Percentiles rank a stretch among this genome's conserved stretches.
Evolutionary conservation across 2,329 filamentous ascomycete species (phyloP).

Genomic region (Calonectria leucothoes): DNA sequence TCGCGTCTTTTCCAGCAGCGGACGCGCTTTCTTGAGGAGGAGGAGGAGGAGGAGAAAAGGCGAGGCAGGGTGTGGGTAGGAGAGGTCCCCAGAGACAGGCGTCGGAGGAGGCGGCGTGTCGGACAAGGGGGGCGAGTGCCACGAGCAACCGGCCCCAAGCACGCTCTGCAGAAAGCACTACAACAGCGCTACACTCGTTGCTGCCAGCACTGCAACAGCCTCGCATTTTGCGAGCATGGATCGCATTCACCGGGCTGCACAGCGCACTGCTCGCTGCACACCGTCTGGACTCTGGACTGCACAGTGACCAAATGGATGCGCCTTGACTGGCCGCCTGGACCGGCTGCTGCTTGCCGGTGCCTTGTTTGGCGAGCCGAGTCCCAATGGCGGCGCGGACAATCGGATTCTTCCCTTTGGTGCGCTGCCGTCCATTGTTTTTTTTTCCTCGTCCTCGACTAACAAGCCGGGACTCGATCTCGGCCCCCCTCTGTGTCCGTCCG

Average conservation of each 20-base stretch:
- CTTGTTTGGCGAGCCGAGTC: not conserved
- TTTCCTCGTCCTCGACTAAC: not conserved
- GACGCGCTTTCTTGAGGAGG: conserved; percentile 46
- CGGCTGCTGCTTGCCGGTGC: not conserved
- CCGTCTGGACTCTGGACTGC: not conserved
- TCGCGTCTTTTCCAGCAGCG: conserved; percentile 45
- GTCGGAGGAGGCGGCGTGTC: conserved; percentile 39
- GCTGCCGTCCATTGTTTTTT: not conserved
- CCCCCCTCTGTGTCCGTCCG: not conserved
- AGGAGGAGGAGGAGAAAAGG: conserved; percentile 35
- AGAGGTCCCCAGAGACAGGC: conserved; percentile 28
- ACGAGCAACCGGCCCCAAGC: conserved; percentile 15
- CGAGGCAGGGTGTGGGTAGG: conserved; percentile 37
- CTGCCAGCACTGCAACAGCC: conserved; percentile 1
- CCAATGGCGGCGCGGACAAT: not conserved
- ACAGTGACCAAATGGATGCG: not conserved
- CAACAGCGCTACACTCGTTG: not conserved
- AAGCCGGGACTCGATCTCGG: not conserved
- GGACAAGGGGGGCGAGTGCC: conserved; percentile 39
- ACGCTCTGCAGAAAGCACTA: conserved; percentile 7
- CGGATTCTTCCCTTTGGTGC: not conserved
- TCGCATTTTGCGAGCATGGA: conserved; percentile 7
- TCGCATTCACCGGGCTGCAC: not conserved
- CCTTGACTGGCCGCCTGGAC: not conserved
- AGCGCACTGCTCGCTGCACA: conserved; percentile 16